Evolutionary conservation across 108 stramenopile species (phyloP).

Genomic region (Stephanodiscus triporus): DNA sequence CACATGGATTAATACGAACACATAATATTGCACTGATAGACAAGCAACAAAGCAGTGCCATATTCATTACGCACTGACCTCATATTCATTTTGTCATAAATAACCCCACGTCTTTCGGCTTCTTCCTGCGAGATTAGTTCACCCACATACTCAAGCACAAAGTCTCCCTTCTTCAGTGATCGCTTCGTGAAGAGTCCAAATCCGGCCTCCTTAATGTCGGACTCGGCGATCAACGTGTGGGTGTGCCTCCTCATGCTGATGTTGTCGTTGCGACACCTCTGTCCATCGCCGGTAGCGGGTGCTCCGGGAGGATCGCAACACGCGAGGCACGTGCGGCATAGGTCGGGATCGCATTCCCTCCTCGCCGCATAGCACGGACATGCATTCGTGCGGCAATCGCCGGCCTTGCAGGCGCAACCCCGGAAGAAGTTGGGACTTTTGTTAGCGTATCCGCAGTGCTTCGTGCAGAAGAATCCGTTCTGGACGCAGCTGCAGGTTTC

Average conservation of each 20-base stretch:
- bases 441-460: slow-evolving; percentile 70
- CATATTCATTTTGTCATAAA: slow-evolving; percentile 77
- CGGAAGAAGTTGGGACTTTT: slow-evolving; percentile 68
- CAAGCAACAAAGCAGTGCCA: too few relatives aligned
- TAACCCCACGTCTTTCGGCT: slow-evolving; percentile 79
- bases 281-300: slow-evolving; percentile 35
- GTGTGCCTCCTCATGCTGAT: slow-evolving; percentile 69
- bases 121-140: slow-evolving; percentile 85
- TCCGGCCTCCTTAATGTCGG: slow-evolving; percentile 68
- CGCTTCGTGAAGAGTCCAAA: slow-evolving; percentile 82
- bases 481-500: slow-evolving; percentile 73
- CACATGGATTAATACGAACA: not conserved
- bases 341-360: slow-evolving; percentile 90
- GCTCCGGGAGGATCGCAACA: slow-evolving; percentile 64
- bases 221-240: slow-evolving; percentile 66
- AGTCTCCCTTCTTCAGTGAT: slow-evolving; percentile 74
- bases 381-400: slow-evolving; percentile 57
- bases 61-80: too few relatives aligned
- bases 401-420: slow-evolving; percentile 70
- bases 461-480: slow-evolving; percentile 74
- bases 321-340: slow-evolving; percentile 69
- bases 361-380: slow-evolving; percentile 79
- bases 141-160: slow-evolving; percentile 85
- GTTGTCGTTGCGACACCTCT: slow-evolving; percentile 76
- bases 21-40: too few relatives aligned